A percentile compares a stretch with the other conserved stretches of the same genome.
Conservation (phyloP, 345 rosid genomes). For the Camelina hispida region DNA sequence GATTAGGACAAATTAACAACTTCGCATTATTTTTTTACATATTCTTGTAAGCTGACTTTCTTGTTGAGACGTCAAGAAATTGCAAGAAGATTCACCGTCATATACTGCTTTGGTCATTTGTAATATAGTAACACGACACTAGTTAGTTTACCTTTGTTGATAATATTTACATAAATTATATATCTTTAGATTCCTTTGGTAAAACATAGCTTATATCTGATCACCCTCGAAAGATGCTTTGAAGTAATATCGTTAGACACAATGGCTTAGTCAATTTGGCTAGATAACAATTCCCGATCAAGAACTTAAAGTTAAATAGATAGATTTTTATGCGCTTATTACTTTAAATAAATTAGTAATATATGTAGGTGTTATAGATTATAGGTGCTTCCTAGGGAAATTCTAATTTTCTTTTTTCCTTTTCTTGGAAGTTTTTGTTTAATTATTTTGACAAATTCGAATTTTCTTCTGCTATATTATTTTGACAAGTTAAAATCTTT, state of each 20-base stretch:
- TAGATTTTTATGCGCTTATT: not conserved
- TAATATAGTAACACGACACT: slow-evolving; percentile 20
- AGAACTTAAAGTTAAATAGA: not conserved
- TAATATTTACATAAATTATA: slow-evolving; percentile 14
- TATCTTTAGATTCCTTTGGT: slow-evolving; percentile 13
- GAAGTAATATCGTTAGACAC: slow-evolving; percentile 14
- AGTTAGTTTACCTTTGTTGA: slow-evolving; percentile 31
- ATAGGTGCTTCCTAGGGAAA: slow-evolving; percentile 4
- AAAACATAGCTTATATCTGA: slow-evolving; percentile 17
- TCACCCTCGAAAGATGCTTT: not conserved
- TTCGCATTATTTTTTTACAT: slow-evolving; percentile 16
- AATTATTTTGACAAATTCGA: not conserved
- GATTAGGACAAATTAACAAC: slow-evolving; percentile 43
- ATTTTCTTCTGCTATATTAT: not conserved
- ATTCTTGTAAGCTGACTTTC: slow-evolving; percentile 36
- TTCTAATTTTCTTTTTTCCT: not conserved
- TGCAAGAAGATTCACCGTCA: slow-evolving; percentile 41
- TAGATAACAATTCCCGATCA: not conserved
- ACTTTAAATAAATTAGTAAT: not conserved
- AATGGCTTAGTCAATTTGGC: not conserved
- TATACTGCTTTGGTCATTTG: slow-evolving; percentile 16
- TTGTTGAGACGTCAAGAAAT: slow-evolving; percentile 34
- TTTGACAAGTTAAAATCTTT: not conserved
- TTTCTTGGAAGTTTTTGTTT: not conserved
- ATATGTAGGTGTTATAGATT: not conserved